phyloP scores from a whole-genome alignment of 768 basidiomycete genomes.

The Kwoniella botswanensis region DNA sequence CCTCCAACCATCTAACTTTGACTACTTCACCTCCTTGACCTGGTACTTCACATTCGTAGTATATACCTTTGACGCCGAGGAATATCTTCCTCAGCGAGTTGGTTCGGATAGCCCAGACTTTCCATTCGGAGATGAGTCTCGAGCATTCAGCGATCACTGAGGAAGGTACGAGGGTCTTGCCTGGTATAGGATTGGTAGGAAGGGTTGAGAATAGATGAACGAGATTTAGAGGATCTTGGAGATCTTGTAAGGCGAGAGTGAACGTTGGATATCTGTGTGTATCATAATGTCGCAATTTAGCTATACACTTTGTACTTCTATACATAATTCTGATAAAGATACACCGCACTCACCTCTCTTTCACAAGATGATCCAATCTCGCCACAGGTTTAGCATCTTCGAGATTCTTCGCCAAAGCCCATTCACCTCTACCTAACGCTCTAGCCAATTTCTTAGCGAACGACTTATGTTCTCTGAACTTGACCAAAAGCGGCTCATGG shows the following conservation, averaged over 20 bases:
- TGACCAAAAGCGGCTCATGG: constrained; percentile 92
- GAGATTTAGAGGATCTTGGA: constrained; percentile 97
- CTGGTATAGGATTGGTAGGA: constrained; percentile 74
- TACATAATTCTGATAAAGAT: too few species aligned
- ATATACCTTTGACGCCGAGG: constrained; percentile 95
- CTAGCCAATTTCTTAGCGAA: constrained; percentile 95
- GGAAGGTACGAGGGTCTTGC: constrained; percentile 65
- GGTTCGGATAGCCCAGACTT: constrained; percentile 81
- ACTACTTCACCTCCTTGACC: constrained; percentile 72
- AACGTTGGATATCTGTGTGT: constrained; percentile 87
- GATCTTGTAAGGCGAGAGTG: constrained; percentile 90
- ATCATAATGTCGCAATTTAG: neutral
- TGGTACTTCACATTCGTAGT: constrained; percentile 94
- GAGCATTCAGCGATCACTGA: constrained; percentile 88
- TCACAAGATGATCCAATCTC: constrained; percentile 91
- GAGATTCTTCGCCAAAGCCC: constrained; percentile 89
- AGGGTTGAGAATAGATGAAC: constrained; percentile 88
- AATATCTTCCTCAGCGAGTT: constrained; percentile 85
- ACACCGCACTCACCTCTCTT: constrained; percentile 74
- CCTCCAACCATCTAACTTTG: constrained; percentile 83
- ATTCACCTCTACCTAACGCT: constrained; percentile 91
- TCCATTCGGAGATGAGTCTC: constrained; percentile 89
- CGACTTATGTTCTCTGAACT: constrained; percentile 94
- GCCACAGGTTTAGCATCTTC: constrained; percentile 93
- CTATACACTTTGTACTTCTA: neutral